Evolutionary conservation across 2,329 filamentous ascomycete genomes (phyloP), one percentile per base, ranked within the genome.

Genomic region (Chrysosphaeria jannelii): DNA sequence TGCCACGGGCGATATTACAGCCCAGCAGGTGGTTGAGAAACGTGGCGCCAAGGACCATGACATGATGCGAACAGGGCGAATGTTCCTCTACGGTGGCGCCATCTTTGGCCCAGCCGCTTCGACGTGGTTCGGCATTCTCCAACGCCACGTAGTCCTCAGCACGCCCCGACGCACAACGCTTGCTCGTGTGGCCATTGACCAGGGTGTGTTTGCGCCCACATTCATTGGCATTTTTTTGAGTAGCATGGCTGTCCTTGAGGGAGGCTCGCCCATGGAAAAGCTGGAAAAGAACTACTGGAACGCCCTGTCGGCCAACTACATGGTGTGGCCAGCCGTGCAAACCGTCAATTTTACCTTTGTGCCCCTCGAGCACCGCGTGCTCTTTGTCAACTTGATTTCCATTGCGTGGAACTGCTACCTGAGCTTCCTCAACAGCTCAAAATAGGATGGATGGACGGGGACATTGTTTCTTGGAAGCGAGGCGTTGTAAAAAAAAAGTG

Each of bases 91-190:
- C 40, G 74, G 74, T 31, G 71, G 72, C 32, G 69, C 50, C 31
- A 51, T 90, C 43, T 91, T 91, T 45, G 79, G 79, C 16, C 79
- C 79, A 24, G 70, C 65, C 13, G 79, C 78, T 5, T 76, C 76
- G 7, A 72, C 61, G 24, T 91, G 79, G 79, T 89, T 72, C 53
- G 53, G 54, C 30, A 57, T 89, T 42, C 64, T 91, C 27, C 63
- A 74, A 36, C 57, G 57, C 28, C 55, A 62, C 32, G 57, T 90
- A 33, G 46, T 46, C 27, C 53, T 76, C 28, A 48, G 53, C 20
- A 59, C 58, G 36, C 56, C 54, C 33, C 69, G 67, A 38, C 45
- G 55, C 26, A 75, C 78, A 36, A 74, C 74, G 29, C 43, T 66
- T 24, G 69, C 75, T 13, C 70, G 76, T 33, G 78, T 90, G 29